Percentiles rank a stretch among this genome's conserved stretches.
phyloP scores from a whole-genome alignment of 371 early-diverging fungal species.

The Mucor circinelloides region DNA sequence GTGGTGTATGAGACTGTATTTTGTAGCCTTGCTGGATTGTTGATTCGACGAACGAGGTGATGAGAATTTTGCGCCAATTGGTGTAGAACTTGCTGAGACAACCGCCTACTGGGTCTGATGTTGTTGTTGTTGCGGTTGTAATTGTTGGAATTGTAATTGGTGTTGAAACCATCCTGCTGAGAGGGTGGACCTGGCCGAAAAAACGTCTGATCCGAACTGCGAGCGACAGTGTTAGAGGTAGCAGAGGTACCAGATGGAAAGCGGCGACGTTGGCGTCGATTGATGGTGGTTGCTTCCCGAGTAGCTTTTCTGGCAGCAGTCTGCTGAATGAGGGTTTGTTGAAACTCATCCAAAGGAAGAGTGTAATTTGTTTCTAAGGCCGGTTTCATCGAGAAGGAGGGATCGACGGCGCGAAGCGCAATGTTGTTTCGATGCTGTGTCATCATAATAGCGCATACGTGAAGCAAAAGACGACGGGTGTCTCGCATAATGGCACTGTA shows the following conservation, averaged over 20 bases:
- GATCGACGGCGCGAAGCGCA: slow-evolving; percentile 11
- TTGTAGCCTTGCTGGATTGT: neutral
- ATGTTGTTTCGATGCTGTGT: slow-evolving; percentile 10
- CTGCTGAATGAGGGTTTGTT: neutral
- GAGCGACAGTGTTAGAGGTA: neutral
- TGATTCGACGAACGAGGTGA: neutral
- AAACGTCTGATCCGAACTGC: neutral
- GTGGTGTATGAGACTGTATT: neutral
- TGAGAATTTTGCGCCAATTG: no score
- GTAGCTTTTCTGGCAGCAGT: neutral
- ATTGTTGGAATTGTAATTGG: neutral
- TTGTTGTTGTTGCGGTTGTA: neutral
- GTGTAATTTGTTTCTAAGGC: neutral
- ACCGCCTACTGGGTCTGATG: neutral
- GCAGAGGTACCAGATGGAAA: neutral
- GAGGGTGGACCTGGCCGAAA: no score
- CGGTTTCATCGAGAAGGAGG: neutral
- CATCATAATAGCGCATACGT: neutral
- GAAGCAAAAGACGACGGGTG: neutral
- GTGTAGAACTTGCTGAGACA: no score
- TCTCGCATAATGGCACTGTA: slow-evolving; percentile 7
- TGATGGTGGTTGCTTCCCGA: neutral
- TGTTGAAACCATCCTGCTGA: neutral
- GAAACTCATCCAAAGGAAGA: neutral
- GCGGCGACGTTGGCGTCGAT: neutral